Base-by-base conservation (phyloP, 108 stramenopile species). In the Skeletonema menzelii region DNA sequence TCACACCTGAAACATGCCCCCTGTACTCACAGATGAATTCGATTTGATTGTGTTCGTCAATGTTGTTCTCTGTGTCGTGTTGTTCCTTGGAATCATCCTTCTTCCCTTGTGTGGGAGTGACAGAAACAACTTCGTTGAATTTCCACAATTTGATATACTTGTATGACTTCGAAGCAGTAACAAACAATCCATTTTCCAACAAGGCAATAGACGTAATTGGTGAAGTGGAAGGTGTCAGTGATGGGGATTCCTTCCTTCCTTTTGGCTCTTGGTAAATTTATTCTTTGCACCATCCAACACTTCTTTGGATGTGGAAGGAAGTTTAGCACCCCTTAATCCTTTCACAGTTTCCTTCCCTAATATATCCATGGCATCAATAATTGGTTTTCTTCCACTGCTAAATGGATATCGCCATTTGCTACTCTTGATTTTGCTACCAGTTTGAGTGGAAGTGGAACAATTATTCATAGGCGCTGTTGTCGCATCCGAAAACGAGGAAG, bases 341-440 rank as follows among this genome's bases (percentile, higher is more conserved):
- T 37, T 37, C 0, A 37, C 35, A 12, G 35, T 37, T 37, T 37
- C 35, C 35, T 12, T 37, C 11, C 35, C 35, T 37, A 37, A 37
- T 37, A 37, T 37, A 37, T 37, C 35, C 35, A 37, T 37, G 35
- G 35, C 2, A 37, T 37, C 35, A 12, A 37, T 37, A 10, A 37
- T 12, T 37, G 8, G 11, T 12, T 11, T 10, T 10, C 35, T 8
- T 37, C 35, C 35, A 10, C 35, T 37, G 11, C 35, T 19, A 7
- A 47, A 47, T 47, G 46, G 46, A 47, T 37, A 37, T 37, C 46
- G 46, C 46, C 46, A 47, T 12, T 47, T 47, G 46, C 46, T 47
- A 19, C 46, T 47, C 17, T 47, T 47, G 46, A 5, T 47, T n/a
- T 4, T 19, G 46, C 46, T 7, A 12, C 17, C 19, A 2, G 17